Percentiles rank a stretch among this genome's conserved stretches.
phyloP scores from a whole-genome alignment of 345 rosid species.

The Eutrema japonicum region DNA sequence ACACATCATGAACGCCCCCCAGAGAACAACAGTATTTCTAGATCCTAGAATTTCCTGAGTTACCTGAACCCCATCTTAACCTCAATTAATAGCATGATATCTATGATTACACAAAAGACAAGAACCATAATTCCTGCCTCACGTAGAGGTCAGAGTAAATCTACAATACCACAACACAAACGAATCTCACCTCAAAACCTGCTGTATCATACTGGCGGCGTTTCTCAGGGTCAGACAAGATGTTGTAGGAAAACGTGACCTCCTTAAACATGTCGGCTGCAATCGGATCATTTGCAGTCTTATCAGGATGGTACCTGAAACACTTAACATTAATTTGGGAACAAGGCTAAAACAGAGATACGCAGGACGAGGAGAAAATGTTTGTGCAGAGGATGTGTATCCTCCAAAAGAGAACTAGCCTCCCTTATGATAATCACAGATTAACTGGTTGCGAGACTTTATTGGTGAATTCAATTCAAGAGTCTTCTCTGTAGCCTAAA shows the following conservation, averaged over 20 bases:
- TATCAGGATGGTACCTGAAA: conserved; percentile 98
- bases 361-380: neutral
- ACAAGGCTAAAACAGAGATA: conserved; percentile 15
- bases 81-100: neutral
- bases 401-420: conserved; percentile 23
- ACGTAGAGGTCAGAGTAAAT: conserved; percentile 1
- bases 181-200: conserved; percentile 88
- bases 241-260: conserved; percentile 89
- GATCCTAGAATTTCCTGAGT: no score
- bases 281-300: conserved; percentile 88
- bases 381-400: neutral
- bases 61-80: no score
- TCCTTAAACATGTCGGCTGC: conserved; percentile 96
- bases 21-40: no score
- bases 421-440: conserved; percentile 15
- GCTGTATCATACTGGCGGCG: conserved; percentile 86
- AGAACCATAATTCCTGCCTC: neutral
- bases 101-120: neutral
- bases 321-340: conserved; percentile 15
- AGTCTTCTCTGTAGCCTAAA: neutral
- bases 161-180: neutral
- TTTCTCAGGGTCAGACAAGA: conserved; percentile 90
- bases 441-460: neutral
- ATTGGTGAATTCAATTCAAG: neutral
- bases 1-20: neutral